These are phyloP conservation scores for Pseudogymnoascus sp. DNA, from an alignment of 2,329 filamentous ascomycete genomes.

Conservation along the genomic window DNA sequence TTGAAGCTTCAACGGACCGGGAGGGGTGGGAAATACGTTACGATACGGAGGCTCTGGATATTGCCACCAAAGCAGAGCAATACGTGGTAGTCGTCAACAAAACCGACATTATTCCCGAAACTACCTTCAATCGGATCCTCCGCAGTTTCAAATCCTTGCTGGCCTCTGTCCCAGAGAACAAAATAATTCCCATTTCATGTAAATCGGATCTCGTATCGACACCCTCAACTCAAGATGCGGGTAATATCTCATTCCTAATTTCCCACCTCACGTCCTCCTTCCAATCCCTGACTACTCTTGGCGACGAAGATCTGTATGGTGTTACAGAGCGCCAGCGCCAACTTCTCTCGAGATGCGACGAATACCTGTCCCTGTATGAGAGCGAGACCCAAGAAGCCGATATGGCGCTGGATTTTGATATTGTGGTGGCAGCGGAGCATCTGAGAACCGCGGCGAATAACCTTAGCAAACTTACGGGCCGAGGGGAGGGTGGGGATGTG, in stretches of 20 bases:
- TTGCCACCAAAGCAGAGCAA: conserved; percentile 41
- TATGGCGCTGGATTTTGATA: conserved; percentile 52
- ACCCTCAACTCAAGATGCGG: conserved; percentile 37
- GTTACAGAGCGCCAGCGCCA: conserved; percentile 84
- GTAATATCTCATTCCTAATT: conserved; percentile 62
- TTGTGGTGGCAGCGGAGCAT: conserved; percentile 85
- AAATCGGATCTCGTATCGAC: conserved; percentile 25
- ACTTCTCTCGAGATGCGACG: conserved; percentile 65
- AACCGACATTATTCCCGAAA: conserved; percentile 38
- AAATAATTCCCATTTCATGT: conserved; percentile 58
- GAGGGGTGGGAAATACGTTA: conserved; percentile 38
- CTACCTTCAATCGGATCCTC: conserved; percentile 32
- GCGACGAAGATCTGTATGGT: conserved; percentile 76
- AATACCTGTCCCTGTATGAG: conserved; percentile 66
- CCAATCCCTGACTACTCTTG: conserved; percentile 59
- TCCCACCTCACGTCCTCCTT: conserved; percentile 61
- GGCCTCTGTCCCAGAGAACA: conserved; percentile 20
- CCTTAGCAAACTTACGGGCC: conserved; percentile 80
- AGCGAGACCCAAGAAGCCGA: conserved; percentile 38
- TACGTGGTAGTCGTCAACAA: conserved; percentile 56
- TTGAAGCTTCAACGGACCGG: conserved; percentile 43
- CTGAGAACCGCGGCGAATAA: conserved; percentile 71
- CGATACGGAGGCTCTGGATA: conserved; percentile 46
- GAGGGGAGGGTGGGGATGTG: conserved; percentile 77
- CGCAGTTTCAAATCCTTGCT: conserved; percentile 32